These are phyloP conservation scores for Populus tremula DNA, from an alignment of 345 rosid species.

Conservation along the genomic window DNA sequence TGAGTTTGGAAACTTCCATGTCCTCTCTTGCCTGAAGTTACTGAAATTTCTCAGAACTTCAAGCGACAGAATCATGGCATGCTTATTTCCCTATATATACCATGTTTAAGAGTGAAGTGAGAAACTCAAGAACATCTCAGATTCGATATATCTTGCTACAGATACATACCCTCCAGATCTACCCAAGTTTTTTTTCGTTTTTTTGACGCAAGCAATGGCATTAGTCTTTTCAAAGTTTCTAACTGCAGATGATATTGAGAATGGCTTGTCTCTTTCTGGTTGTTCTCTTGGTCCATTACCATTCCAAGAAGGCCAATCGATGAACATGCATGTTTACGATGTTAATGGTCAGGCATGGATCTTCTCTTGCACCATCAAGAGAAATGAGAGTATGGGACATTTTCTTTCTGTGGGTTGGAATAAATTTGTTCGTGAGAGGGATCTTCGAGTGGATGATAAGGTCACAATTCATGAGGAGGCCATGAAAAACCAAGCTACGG, in stretches of 20 bases:
- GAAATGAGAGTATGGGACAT: not conserved
- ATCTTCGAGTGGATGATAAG: conserved; percentile 1
- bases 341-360: not conserved
- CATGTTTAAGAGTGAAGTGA: not conserved
- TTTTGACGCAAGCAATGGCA: not conserved
- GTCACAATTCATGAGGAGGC: not conserved
- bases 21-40: not conserved
- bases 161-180: not conserved
- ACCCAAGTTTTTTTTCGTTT: not conserved
- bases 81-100: not conserved
- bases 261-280: not conserved
- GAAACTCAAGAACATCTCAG: not conserved
- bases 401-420: conserved; percentile 7
- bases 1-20: not conserved
- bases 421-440: not conserved
- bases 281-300: not conserved
- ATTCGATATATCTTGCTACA: not conserved
- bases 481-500: not conserved
- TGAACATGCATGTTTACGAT: conserved; percentile 8
- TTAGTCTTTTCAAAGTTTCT: not conserved
- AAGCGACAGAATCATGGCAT: not conserved
- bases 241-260: not conserved
- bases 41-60: not conserved
- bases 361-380: conserved; percentile 1
- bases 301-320: not conserved